phyloP scores from a whole-genome alignment of 768 basidiomycete species.

The Pleurotus ostreatus region DNA sequence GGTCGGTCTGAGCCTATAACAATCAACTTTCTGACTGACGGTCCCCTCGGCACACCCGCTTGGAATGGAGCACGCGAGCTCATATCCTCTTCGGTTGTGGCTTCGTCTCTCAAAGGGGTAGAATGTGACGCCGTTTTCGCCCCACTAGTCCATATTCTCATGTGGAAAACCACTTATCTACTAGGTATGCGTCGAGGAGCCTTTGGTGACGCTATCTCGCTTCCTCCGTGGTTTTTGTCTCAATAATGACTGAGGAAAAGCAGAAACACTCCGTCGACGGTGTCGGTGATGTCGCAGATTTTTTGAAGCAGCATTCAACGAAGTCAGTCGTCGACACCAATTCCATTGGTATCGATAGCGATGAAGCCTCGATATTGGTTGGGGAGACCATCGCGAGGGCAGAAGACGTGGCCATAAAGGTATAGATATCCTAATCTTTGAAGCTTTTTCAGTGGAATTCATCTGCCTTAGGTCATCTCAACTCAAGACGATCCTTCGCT shows the following conservation, averaged over 20 bases:
- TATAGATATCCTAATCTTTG: background rate
- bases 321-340: background rate
- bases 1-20: too few species aligned
- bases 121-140: too few species aligned
- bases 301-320: background rate
- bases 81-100: too few species aligned
- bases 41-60: too few species aligned
- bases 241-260: background rate
- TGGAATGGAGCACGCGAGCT: too few species aligned
- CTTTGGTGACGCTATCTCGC: background rate
- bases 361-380: background rate
- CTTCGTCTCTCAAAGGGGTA: too few species aligned
- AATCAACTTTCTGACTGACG: too few species aligned
- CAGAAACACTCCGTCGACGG: background rate
- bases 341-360: background rate
- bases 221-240: background rate
- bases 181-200: background rate
- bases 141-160: background rate
- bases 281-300: background rate
- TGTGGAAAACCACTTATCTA: background rate
- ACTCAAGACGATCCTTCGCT: slow-evolving; percentile 43
- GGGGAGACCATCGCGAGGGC: slow-evolving; percentile 7
- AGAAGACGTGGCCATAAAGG: slow-evolving; percentile 18
- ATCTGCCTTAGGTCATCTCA: slow-evolving; percentile 35
- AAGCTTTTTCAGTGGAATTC: background rate